Percentiles rank a stretch among this genome's conserved stretches.
phyloP scores from a whole-genome alignment of 148 eudicot genomes.

The Spergularia marina region DNA sequence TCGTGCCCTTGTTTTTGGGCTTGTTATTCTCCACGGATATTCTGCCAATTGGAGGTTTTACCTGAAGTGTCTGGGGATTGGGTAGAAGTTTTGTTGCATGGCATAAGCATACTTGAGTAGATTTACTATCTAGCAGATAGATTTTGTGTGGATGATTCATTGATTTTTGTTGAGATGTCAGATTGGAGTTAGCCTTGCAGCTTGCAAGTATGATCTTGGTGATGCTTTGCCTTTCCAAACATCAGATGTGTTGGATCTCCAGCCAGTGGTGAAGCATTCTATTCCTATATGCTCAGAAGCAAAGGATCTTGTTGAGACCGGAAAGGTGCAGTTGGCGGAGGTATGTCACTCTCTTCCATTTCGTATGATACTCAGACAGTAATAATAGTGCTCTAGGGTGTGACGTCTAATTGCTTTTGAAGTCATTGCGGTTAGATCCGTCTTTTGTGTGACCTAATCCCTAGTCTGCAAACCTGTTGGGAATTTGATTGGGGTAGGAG shows the following conservation, averaged over 20 bases:
- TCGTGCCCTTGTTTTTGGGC: not conserved
- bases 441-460: not conserved
- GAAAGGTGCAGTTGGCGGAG: slow-evolving; percentile 91
- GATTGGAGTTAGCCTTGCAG: slow-evolving; percentile 78
- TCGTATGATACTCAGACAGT: not conserved
- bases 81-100: not conserved
- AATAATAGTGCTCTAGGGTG: not conserved
- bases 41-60: no score
- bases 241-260: slow-evolving; percentile 75
- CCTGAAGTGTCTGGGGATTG: not conserved
- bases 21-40: not conserved
- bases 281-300: slow-evolving; percentile 91
- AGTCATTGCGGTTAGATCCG: not conserved
- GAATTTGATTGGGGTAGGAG: not conserved
- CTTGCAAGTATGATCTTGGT: slow-evolving; percentile 81
- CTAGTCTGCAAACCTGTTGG: not conserved
- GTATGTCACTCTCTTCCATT: slow-evolving; percentile 30
- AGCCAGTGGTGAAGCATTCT: slow-evolving; percentile 91
- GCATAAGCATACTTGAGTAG: not conserved
- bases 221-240: slow-evolving; percentile 64
- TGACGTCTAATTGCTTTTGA: not conserved
- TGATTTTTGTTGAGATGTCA: slow-evolving; percentile 30
- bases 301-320: slow-evolving; percentile 91
- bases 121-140: not conserved
- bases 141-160: not conserved